Evolutionary conservation across 2,329 filamentous ascomycete genomes (phyloP), one percentile per base, ranked within the genome.

Genomic region (Monosporascus ibericus): DNA sequence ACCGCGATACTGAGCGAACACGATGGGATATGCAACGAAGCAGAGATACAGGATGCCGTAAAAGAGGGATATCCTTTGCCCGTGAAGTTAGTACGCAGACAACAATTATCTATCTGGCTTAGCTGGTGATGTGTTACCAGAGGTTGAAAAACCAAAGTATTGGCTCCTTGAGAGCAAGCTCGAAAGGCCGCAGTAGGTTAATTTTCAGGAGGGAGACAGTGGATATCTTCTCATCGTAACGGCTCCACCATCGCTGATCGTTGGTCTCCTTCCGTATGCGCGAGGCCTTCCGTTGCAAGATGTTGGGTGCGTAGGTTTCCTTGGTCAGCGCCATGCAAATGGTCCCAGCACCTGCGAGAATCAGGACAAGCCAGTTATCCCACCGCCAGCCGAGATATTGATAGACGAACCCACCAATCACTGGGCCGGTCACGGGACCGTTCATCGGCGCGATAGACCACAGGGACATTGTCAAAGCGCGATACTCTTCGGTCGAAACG

Each of bases 41-140:
- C 90, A 95, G 34, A 96, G 82, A 64, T 94, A 94, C 1, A 96
- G 75, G 40, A 95, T 90, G 18, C 85, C 88, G 67, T 96, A 96
- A 37, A 95, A 82, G 39, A 95, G 74, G 1, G 88, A 92, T 65
- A 92, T 87, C 73, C 85, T 87, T 44, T 46, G 7, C 18, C 25
- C n/a, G 47, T 55, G 14, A 52, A 40, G 52, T 24, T 17, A 27
- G 36, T 22, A 46, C 20, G 57, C 22, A 4, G 38, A 39, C 7
- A 15, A 18, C 17, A 24, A 11, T 20, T 14, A 34, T 34, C 6
- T 8, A 50, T 15, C 20, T 7, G n/a, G 1, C 30, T 52, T 51
- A 50, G 24, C 15, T 18, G 25, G 47, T 40, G 38, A 37, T 7
- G 34, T 24, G 76, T 61, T 63, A 86, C 85, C 88, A 83, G 17